phyloP scores from a whole-genome alignment of 1,139 yeast species.

The Casaregolazyma lundiana region DNA sequence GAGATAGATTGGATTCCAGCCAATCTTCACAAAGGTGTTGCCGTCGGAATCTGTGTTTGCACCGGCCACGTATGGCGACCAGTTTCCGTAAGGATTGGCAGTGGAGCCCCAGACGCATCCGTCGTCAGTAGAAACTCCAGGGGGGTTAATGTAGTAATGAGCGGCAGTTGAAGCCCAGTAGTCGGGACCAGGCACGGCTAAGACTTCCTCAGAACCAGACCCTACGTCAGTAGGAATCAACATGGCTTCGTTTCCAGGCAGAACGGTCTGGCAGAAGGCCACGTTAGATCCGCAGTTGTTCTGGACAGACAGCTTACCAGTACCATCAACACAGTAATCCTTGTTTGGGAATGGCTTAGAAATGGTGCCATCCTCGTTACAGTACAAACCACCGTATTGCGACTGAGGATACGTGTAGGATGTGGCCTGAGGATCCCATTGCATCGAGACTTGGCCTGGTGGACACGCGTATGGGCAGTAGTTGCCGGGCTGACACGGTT shows the following conservation, averaged over 20 bases:
- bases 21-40: conserved; percentile 74
- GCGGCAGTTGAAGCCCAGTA: conserved; percentile 65
- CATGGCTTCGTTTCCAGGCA: conserved; percentile 94
- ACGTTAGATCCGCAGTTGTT: conserved; percentile 49
- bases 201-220: conserved; percentile 42
- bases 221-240: conserved; percentile 71
- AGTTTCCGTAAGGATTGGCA: conserved; percentile 69
- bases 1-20: conserved; percentile 84
- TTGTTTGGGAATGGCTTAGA: conserved; percentile 57
- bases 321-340: conserved; percentile 66
- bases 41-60: conserved; percentile 69
- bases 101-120: conserved; percentile 84
- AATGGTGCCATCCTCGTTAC: conserved; percentile 64
- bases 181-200: conserved; percentile 82
- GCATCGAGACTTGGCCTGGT: conserved; percentile 76
- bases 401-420: conserved; percentile 83
- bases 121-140: conserved; percentile 71
- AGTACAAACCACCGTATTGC: conserved; percentile 74
- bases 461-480: conserved; percentile 90
- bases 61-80: conserved; percentile 93
- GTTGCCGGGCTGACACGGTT: conserved; percentile 62
- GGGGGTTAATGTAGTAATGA: conserved; percentile 81
- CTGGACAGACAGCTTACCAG: conserved; percentile 60
- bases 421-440: conserved; percentile 63
- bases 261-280: conserved; percentile 87